Percentiles rank a stretch among this genome's conserved stretches.
These are phyloP conservation scores for Rhododendron simsii DNA, from an alignment of 148 eudicot genomes.

Conservation along the genomic window DNA sequence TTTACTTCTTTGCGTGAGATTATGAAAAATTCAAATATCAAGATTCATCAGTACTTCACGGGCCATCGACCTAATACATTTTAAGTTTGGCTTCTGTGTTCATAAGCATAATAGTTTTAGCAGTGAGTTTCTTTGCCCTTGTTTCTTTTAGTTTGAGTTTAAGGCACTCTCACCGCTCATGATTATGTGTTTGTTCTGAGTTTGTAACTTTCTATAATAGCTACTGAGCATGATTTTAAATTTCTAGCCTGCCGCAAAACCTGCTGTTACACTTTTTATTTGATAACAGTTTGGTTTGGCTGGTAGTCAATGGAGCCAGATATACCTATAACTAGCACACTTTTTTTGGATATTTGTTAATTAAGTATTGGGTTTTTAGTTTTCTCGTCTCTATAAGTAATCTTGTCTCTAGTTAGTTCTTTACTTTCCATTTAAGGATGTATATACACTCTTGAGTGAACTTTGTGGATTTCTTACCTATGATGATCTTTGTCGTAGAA, in stretches of 20 bases:
- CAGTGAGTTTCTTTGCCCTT: not conserved
- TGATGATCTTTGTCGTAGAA: not conserved
- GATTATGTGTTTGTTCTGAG: not conserved
- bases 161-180: not conserved
- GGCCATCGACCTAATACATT: not conserved
- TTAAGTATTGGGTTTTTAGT: not conserved
- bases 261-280: not conserved
- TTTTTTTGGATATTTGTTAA: not conserved
- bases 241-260: not conserved
- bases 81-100: not conserved
- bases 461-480: not conserved
- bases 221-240: not conserved
- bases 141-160: not conserved
- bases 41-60: not conserved
- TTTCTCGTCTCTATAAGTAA: not conserved
- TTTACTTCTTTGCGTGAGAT: not conserved
- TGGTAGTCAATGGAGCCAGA: not conserved
- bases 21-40: not conserved
- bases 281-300: not conserved
- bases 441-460: not conserved
- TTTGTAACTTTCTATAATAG: not conserved
- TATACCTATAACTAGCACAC: not conserved
- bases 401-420: not conserved
- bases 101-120: not conserved
- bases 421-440: not conserved